Evolutionary conservation across 139 green algal genomes (phyloP).

Genomic region (Micractinium sp.): DNA sequence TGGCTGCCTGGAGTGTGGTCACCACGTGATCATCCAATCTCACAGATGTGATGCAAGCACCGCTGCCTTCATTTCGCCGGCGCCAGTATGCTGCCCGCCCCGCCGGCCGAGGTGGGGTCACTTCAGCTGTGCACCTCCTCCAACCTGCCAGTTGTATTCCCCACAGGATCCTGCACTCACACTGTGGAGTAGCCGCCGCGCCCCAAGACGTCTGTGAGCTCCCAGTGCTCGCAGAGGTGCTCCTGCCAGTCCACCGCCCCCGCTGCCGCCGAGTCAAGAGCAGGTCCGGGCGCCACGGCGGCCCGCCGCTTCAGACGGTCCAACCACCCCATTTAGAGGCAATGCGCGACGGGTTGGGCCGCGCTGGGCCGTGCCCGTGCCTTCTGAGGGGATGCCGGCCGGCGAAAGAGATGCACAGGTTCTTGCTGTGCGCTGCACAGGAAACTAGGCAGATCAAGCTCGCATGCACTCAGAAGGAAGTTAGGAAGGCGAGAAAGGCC

Average conservation of each 20-base stretch:
- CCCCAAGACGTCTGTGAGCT: background rate
- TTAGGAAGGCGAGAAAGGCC: no score
- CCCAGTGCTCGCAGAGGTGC: background rate
- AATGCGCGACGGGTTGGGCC: no score
- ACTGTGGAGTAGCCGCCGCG: background rate
- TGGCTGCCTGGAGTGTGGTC: no score
- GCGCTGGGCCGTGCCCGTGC: no score
- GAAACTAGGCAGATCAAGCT: no score
- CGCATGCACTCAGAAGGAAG: no score
- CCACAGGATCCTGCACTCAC: background rate
- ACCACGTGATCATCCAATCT: no score
- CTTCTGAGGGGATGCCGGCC: no score
- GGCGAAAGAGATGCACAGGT: no score
- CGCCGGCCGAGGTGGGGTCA: no score
- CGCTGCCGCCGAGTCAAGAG: background rate
- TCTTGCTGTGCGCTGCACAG: no score
- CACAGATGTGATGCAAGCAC: background rate
- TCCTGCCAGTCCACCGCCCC: background rate
- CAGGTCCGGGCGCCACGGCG: background rate
- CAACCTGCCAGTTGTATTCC: background rate
- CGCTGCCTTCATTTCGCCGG: background rate
- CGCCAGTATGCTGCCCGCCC: background rate
- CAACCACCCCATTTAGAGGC: background rate
- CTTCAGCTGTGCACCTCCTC: no score
- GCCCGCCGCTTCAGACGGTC: background rate